Evolutionary conservation across 805 yeast genomes (phyloP), one percentile per base, ranked within the genome.

Genomic region (Wickerhamiella musiphila): DNA sequence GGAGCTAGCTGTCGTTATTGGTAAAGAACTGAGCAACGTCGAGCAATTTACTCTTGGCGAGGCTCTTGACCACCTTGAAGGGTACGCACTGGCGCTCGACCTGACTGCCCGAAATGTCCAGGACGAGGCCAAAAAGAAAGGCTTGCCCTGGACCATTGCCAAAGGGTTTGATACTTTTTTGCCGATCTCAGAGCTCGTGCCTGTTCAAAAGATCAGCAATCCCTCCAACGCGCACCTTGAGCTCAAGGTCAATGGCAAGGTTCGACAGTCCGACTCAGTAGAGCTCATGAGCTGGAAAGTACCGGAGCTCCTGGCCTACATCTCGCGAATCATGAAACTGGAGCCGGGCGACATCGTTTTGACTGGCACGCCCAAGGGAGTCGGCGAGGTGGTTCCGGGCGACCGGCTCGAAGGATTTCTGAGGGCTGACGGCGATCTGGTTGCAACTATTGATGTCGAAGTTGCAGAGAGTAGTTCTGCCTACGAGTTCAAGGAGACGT

Each of bases 351-450:
- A 90, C 49, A 64, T 90, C 40, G 73, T 90, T 36, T 62, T 90
- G 32, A 90, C 98, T 1, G 98, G 98, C 12, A 90, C 98, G 1
- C 98, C 98, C 28, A 81, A 83, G 53, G 98, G 98, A 12, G 98
- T 90, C n/a, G 94, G 96, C 6, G 58, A 66, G 17, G 57, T 84
- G 21, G 53, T 53, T 5, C 78, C 93, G 0, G 96, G 95, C 7
- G 96, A 90, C 50, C 48, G 52, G 17, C 60, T 90, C 18, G 61
- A 63, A 28, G 93, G 92, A 5, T 65, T 68, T 41, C 54, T 82
- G 39, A 55, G 52, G 18, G 66, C 63, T 20, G 66, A 66, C 21
- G 86, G 73, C 8, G 48, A 67, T 35, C 61, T 61, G 7, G 49
- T 86, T 18, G 68, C 63, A 20, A 39, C 45, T 5, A 56, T 77